phyloP scores from a whole-genome alignment of 129 eudicot species.

The Smallanthus sonchifolius region DNA sequence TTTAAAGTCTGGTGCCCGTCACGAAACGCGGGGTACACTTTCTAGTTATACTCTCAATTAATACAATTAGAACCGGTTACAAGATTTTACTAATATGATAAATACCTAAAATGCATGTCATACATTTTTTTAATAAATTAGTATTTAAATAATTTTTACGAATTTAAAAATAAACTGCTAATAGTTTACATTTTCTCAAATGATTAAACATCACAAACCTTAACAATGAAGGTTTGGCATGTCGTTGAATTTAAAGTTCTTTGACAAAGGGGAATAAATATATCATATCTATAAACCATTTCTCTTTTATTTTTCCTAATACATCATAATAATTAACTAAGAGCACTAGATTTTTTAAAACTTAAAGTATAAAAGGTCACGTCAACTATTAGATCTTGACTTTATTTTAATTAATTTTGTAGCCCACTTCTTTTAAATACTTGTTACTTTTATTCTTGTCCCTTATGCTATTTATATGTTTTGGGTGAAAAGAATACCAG shows the following conservation, averaged over 20 bases:
- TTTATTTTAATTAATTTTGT: not conserved
- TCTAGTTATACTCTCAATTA: too few species aligned
- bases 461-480: not conserved
- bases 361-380: constrained; percentile 6
- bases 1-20: too few species aligned
- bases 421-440: not conserved
- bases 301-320: not conserved
- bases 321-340: not conserved
- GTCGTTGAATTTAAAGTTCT: not conserved
- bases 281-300: not conserved
- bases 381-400: not conserved
- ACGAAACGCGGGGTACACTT: too few species aligned
- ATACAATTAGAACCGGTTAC: too few species aligned
- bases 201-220: not conserved
- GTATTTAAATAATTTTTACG: not conserved
- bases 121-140: not conserved
- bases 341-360: constrained; percentile 17
- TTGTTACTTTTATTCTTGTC: not conserved
- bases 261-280: not conserved
- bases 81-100: not conserved
- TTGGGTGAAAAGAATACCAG: not conserved
- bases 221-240: not conserved
- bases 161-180: not conserved
- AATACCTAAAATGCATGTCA: not conserved
- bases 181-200: not conserved